Conservation (phyloP, 306 rosid species). For the Comarum palustre region DNA sequence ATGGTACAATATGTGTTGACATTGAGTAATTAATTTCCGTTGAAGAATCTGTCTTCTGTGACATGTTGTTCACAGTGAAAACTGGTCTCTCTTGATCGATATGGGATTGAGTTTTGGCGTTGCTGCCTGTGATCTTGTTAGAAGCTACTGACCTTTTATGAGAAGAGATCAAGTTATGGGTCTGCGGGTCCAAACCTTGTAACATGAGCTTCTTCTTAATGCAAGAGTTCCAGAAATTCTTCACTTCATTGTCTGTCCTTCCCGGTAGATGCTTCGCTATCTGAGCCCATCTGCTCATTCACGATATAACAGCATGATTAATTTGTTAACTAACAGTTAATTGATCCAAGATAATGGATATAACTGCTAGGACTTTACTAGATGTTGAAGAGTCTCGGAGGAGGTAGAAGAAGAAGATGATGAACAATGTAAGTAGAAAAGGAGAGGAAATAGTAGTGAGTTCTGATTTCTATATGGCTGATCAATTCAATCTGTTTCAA, state of each 20-base stretch:
- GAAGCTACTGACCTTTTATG: conserved; percentile 4
- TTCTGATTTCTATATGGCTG: neutral
- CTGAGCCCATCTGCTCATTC: conserved; percentile 76
- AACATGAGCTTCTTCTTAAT: conserved; percentile 77
- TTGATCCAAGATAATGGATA: neutral
- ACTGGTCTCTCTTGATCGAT: conserved; percentile 17
- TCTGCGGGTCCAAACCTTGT: conserved; percentile 52
- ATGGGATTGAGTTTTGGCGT: conserved; percentile 11
- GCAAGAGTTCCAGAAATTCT: conserved; percentile 98
- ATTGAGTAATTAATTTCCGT: neutral
- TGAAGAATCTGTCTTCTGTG: conserved; percentile 12
- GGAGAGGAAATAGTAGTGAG: neutral
- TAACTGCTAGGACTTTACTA: neutral
- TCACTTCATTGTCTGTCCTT: conserved; percentile 97
- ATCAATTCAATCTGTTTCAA: neutral
- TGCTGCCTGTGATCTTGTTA: neutral
- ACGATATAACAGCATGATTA: neutral
- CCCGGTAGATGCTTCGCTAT: conserved; percentile 97
- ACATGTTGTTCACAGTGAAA: conserved; percentile 11
- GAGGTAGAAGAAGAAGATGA: neutral
- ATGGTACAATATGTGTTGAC: conserved; percentile 1
- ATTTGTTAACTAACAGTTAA: neutral
- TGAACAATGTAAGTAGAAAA: neutral
- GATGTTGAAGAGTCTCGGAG: neutral
- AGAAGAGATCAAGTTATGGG: conserved; percentile 41